A percentile compares a stretch with the other conserved stretches of the same genome.
Evolutionary conservation across 345 rosid genomes (phyloP).

Genomic region (Melastoma malabathricum): DNA sequence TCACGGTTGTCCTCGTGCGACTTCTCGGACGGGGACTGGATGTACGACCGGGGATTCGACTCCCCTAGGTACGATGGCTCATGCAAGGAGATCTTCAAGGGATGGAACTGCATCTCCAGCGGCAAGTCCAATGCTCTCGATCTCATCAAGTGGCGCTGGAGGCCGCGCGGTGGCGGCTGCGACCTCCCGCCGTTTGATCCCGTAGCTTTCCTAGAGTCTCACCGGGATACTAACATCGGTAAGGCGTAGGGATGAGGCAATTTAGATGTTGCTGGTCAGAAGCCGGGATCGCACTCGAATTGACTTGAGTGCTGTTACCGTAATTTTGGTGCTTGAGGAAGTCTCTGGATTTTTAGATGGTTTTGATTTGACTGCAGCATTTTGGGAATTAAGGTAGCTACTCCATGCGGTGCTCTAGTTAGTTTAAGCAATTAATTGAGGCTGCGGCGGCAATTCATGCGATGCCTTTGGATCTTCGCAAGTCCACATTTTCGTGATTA

Average conservation of each 20-base stretch:
- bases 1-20: conserved; percentile 24
- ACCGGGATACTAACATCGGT: too few relatives aligned
- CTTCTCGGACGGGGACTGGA: conserved; percentile 65
- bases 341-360: not conserved
- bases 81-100: conserved; percentile 90
- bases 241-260: too few relatives aligned
- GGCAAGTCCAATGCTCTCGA: conserved; percentile 49
- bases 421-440: too few relatives aligned
- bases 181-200: conserved; percentile 6
- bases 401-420: too few relatives aligned
- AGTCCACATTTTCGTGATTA: too few relatives aligned
- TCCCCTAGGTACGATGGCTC: conserved; percentile 32
- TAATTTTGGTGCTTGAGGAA: not conserved
- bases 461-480: too few relatives aligned
- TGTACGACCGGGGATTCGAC: conserved; percentile 35
- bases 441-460: too few relatives aligned
- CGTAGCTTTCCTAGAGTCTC: too few relatives aligned
- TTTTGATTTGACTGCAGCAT: too few relatives aligned
- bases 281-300: too few relatives aligned
- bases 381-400: too few relatives aligned
- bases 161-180: conserved; percentile 37
- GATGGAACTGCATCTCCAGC: conserved; percentile 76
- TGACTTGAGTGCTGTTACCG: too few relatives aligned
- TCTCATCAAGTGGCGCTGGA: conserved; percentile 83
- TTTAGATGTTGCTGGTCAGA: conserved; percentile 14